Conservation (phyloP, 305 asterid species). For the Caryopteris hybrid region DNA sequence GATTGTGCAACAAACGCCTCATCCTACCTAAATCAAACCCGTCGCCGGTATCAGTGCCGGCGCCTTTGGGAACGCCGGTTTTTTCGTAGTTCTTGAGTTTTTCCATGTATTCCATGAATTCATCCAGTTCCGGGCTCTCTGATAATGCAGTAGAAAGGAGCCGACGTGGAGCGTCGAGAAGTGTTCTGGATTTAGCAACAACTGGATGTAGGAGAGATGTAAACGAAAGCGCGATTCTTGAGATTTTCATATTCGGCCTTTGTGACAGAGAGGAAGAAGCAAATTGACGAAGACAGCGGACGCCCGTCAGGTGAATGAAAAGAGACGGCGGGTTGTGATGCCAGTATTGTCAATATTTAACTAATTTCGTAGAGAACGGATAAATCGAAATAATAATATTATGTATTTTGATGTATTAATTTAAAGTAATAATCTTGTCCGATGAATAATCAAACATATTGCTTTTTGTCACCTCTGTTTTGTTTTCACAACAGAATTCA, state of each 20-base stretch:
- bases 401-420: too few relatives aligned
- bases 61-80: constrained; percentile 73
- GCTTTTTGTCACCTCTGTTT: too few relatives aligned
- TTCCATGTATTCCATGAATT: constrained; percentile 54
- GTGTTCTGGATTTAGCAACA: constrained; percentile 11
- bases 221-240: constrained; percentile 18
- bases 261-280: background rate
- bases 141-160: constrained; percentile 32
- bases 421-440: too few relatives aligned
- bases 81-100: constrained; percentile 81
- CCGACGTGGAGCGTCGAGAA: constrained; percentile 19
- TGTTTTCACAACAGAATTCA: too few relatives aligned
- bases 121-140: constrained; percentile 46
- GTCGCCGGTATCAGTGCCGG: constrained; percentile 78
- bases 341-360: too few relatives aligned
- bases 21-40: constrained; percentile 93
- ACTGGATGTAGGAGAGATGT: background rate
- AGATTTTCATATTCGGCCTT: constrained; percentile 18
- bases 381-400: too few relatives aligned
- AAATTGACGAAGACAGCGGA: background rate
- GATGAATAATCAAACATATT: too few relatives aligned
- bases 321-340: too few relatives aligned
- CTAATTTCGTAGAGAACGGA: too few relatives aligned
- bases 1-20: constrained; percentile 58
- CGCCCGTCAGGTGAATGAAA: background rate